Base-by-base conservation (phyloP, 1,284 basidiomycete species). In the Leccinum huronense region DNA sequence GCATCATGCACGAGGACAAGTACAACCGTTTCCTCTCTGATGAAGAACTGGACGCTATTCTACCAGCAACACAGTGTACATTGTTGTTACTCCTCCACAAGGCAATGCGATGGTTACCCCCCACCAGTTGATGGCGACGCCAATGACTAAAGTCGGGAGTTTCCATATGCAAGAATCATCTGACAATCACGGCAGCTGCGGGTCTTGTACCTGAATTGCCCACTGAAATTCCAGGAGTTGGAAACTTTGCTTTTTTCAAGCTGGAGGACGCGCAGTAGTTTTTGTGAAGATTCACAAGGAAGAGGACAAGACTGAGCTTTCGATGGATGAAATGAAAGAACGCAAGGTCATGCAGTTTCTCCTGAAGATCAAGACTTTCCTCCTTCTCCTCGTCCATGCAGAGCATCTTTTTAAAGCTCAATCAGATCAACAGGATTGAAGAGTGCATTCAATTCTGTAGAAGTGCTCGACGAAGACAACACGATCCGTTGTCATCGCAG, bases 331-430 rank as follows among this genome's bases (percentile, higher is more conserved):
- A 80, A 92, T 98, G 85, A 99, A 99, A 81, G 97, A 99, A 80
- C 88, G 96, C 73, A 98, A 98, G 80, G 99, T 99, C 73, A 98
- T 99, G 96, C 90, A 96, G 16, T 81, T 99, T n/a, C 81, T 99
- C 57, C 86, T 99, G 72, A 99, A 99, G 81, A 99, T 99, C 80
- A 99, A 99, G 84, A 99, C 23, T 27, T 33, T 30, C 64, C 1
- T 1, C 36, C 23, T 27, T 27, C 36, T 38, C 36, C 36, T 38
- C 13, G 36, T 54, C 68, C 13, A 0, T 64, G 7, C 74, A 75
- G 36, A 73, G 58, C 55, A 54, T 69, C 16, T 71, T 75, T 61
- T 34, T 75, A 5, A 76, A 70, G 60, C 64, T 76, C n/a, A 72
- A 72, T 42, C 68, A 66, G 13, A 73, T 71, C 60, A 71, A 69